Evolutionary conservation across 139 green algal genomes (phyloP), one percentile per base, ranked within the genome.

Genomic region (Coccomyxa sp.): DNA sequence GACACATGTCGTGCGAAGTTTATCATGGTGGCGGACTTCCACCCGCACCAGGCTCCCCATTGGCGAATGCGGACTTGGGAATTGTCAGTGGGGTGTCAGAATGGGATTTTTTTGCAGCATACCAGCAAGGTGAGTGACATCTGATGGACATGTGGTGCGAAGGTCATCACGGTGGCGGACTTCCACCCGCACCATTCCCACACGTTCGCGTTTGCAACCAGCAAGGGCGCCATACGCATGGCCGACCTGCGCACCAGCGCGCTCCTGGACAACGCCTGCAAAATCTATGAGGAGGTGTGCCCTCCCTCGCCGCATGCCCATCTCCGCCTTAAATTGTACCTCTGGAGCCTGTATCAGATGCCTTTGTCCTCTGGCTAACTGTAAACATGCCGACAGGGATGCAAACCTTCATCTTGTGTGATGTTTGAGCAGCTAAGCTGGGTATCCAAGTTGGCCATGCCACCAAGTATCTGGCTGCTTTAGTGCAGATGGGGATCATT

Each of bases 91-190:
- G n/a, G n/a, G n/a, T n/a, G n/a, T n/a, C n/a, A n/a, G n/a, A n/a
- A n/a, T n/a, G n/a, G n/a, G n/a, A 32, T 4, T 58, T 79, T 31
- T 58, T 27, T 79, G 74, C 74, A 79, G 9, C 28, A 27, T 27
- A 60, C n/a, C n/a, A n/a, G n/a, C n/a, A n/a, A n/a, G n/a, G n/a
- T n/a, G n/a, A n/a, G n/a, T n/a, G 7, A 25, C 18, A 31, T 21
- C 68, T 31, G 25, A 77, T 31, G 25, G 17, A 77, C 68, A 77
- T 38, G 68, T 77, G 68, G 75, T 28, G 28, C 81, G 79, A 90
- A 98, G 92, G 96, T 99, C 21, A 99, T 99, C 85, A 99, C 97
- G 25, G 92, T 90, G 12, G 95, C 96, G 9, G 93, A 98, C 51
- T 99, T 99, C 87, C 96, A 98, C 87, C 97, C 96, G 13, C 86